phyloP scores from a whole-genome alignment of 305 asterid species.

The Plantago lanceolata region DNA sequence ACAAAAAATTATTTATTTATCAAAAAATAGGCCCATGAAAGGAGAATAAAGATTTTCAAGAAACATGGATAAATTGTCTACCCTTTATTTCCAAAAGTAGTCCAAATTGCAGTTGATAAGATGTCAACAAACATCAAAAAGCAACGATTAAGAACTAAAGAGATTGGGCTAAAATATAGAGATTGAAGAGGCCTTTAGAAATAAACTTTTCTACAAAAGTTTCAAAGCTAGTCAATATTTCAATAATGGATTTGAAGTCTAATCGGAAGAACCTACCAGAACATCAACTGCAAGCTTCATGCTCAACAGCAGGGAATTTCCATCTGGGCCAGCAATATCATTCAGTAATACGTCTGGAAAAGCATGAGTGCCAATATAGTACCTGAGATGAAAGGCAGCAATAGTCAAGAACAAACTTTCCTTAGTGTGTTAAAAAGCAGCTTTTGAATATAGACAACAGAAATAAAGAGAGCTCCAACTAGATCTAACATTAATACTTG shows the following conservation, averaged over 20 bases:
- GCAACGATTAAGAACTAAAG: neutral
- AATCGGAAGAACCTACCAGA: conserved; percentile 56
- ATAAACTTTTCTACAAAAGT: conserved; percentile 1
- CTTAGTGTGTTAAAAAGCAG: too few relatives aligned
- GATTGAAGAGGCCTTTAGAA: conserved; percentile 10
- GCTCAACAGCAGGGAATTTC: conserved; percentile 84
- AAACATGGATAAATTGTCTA: neutral
- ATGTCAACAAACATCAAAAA: neutral
- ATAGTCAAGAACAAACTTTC: conserved; percentile 22
- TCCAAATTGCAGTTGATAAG: neutral
- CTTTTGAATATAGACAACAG: neutral
- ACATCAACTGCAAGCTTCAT: conserved; percentile 97
- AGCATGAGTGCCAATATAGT: conserved; percentile 65
- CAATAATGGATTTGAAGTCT: conserved; percentile 11
- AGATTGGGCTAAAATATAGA: neutral
- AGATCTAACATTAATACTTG: neutral
- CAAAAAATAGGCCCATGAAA: too few relatives aligned
- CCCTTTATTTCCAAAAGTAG: neutral
- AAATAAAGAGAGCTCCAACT: neutral
- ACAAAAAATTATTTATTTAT: too few relatives aligned
- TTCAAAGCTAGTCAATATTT: conserved; percentile 1
- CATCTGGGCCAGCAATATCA: conserved; percentile 98
- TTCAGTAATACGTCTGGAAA: conserved; percentile 91
- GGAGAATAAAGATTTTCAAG: neutral
- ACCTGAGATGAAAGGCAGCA: conserved; percentile 43